Percentiles rank a stretch among this genome's conserved stretches.
These are phyloP conservation scores for Neoscytalidium dimidiatum DNA, from an alignment of 2,329 filamentous ascomycete species.

Conservation along the genomic window DNA sequence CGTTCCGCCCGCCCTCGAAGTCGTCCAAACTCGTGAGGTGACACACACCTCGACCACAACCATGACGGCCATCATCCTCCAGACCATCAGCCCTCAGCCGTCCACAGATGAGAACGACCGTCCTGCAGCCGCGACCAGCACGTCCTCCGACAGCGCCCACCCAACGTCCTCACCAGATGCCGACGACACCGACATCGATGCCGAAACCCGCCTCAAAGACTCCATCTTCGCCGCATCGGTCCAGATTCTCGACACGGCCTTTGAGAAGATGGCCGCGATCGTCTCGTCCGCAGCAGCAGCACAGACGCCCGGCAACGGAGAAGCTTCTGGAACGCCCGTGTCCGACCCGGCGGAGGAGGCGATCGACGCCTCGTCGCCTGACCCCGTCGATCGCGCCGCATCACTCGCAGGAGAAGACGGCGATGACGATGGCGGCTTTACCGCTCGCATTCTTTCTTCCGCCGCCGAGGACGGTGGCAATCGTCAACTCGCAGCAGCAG, in stretches of 20 bases:
- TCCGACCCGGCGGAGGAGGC: too few relatives aligned
- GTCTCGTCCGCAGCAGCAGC: not conserved
- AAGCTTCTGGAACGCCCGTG: not conserved
- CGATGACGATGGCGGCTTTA: too few relatives aligned
- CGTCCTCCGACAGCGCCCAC: not conserved
- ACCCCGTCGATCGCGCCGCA: not conserved
- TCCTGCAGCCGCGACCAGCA: not conserved
- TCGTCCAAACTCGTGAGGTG: too few relatives aligned
- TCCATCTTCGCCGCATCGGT: not conserved
- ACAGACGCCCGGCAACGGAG: not conserved
- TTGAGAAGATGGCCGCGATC: not conserved
- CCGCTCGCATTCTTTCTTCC: too few relatives aligned
- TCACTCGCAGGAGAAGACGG: not conserved
- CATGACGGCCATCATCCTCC: not conserved
- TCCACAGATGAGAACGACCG: not conserved
- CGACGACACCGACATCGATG: not conserved
- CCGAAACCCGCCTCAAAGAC: too few relatives aligned
- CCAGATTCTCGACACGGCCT: not conserved
- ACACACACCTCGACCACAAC: not conserved
- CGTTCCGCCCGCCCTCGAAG: slow-evolving; percentile 26
- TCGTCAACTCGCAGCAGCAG: too few relatives aligned
- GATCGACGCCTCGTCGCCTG: not conserved
- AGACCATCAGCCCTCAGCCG: not conserved
- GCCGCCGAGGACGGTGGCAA: too few relatives aligned
- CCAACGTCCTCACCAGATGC: not conserved